Evolutionary conservation across 139 green algal species (phyloP).

Genomic region (Volvox africanus): DNA sequence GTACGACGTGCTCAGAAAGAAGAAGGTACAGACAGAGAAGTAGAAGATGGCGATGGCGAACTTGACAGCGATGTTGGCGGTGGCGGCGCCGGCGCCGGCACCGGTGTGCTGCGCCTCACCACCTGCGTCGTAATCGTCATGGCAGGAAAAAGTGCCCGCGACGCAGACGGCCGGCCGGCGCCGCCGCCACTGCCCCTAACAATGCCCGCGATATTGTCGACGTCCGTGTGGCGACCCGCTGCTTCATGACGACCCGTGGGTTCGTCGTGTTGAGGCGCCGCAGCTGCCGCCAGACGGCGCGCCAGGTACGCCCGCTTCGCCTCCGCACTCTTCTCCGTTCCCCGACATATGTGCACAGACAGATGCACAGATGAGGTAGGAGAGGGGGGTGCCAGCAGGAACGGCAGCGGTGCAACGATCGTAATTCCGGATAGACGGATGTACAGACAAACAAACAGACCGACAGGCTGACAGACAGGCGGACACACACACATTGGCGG

Average conservation of each 20-base stretch:
- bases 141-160: background rate
- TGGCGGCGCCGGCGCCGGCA: too few species aligned
- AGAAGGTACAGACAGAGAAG: too few species aligned
- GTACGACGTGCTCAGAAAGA: too few species aligned
- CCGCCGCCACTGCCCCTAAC: background rate
- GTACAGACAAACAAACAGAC: background rate
- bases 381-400: too few species aligned
- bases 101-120: too few species aligned
- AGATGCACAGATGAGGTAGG: background rate
- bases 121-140: background rate
- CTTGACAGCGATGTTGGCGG: too few species aligned
- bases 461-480: background rate
- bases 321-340: background rate
- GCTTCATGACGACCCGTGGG: background rate
- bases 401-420: too few species aligned
- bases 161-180: too few species aligned
- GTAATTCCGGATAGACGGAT: too few species aligned
- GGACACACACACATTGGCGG: background rate
- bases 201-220: too few species aligned
- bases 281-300: background rate
- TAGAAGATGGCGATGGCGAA: too few species aligned
- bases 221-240: background rate
- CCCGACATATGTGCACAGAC: background rate
- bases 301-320: conserved; percentile 4
- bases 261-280: background rate